phyloP scores from a whole-genome alignment of 352 stramenopile species.

The Phytophthora hibernalis region DNA sequence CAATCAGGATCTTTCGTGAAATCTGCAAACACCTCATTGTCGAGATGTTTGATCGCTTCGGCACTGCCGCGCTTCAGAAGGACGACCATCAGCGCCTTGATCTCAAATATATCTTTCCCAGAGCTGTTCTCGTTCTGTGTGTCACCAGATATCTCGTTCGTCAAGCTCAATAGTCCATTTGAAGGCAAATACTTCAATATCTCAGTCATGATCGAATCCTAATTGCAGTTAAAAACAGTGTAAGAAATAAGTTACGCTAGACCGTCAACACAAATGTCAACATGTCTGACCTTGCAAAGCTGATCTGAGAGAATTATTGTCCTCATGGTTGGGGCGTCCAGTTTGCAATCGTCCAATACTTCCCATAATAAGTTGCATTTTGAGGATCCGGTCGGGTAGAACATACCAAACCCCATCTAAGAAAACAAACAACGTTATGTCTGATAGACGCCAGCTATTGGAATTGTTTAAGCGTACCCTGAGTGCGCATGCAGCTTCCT shows the following conservation, averaged over 20 bases:
- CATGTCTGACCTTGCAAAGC: conserved; percentile 26
- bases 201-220: conserved; percentile 39
- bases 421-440: conserved; percentile 6
- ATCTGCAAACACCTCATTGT: conserved; percentile 25
- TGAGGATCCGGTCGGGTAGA: conserved; percentile 43
- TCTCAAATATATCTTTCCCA: conserved; percentile 11
- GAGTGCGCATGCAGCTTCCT: conserved; percentile 50
- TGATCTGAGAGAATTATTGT: conserved; percentile 35
- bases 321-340: conserved; percentile 25
- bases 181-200: conserved; percentile 32
- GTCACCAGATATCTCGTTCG: not conserved
- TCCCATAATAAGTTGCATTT: conserved; percentile 30
- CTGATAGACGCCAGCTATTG: not conserved
- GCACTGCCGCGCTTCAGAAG: conserved; percentile 32
- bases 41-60: conserved; percentile 30
- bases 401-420: conserved; percentile 58
- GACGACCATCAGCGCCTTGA: conserved; percentile 35
- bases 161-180: conserved; percentile 1
- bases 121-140: conserved; percentile 1
- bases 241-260: conserved; percentile 3
- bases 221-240: not conserved
- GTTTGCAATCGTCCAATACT: conserved; percentile 24
- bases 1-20: conserved; percentile 30
- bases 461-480: conserved; percentile 37
- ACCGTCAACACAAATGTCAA: not conserved